phyloP scores from a whole-genome alignment of 495 filamentous ascomycete genomes.

The Aspergillus biplanus region DNA sequence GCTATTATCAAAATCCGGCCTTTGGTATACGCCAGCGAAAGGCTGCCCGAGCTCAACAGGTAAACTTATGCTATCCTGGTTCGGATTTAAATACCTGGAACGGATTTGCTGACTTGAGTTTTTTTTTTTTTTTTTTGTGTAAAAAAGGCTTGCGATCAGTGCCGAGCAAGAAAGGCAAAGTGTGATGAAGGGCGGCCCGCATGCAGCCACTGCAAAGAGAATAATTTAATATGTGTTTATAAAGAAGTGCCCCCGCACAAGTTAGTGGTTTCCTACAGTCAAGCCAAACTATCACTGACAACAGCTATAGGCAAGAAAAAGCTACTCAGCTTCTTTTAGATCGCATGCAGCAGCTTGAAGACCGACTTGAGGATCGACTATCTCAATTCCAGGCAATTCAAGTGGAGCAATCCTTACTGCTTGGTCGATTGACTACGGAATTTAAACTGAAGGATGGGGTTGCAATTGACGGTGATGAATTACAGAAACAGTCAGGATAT shows the following conservation, averaged over 20 bases:
- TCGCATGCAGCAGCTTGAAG: slow-evolving; percentile 35
- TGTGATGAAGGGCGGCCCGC: slow-evolving; percentile 63
- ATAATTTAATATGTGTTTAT: slow-evolving; percentile 57
- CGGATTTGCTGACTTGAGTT: slow-evolving; percentile 10
- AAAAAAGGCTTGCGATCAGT: slow-evolving; percentile 61
- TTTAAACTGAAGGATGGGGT: slow-evolving; percentile 16
- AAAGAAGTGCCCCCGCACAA: slow-evolving; percentile 65
- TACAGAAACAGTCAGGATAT: slow-evolving; percentile 17
- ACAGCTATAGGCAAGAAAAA: slow-evolving; percentile 43
- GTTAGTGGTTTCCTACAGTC: slow-evolving; percentile 35
- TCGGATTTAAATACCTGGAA: neutral
- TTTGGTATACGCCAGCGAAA: slow-evolving; percentile 46
- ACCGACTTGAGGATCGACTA: slow-evolving; percentile 26
- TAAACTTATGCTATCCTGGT: slow-evolving; percentile 19
- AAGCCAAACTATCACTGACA: neutral
- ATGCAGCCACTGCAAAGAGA: slow-evolving; percentile 64
- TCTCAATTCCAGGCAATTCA: slow-evolving; percentile 22
- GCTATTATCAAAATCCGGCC: slow-evolving; percentile 37
- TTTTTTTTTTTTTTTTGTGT: neutral
- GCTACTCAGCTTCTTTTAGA: slow-evolving; percentile 43
- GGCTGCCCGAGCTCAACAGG: slow-evolving; percentile 47
- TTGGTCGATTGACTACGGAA: slow-evolving; percentile 15
- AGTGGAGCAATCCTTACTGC: slow-evolving; percentile 17
- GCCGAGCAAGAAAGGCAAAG: slow-evolving; percentile 64
- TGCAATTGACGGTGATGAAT: slow-evolving; percentile 12